Base-by-base conservation (phyloP, 2,329 filamentous ascomycete species). In the Xylaria sp. region DNA sequence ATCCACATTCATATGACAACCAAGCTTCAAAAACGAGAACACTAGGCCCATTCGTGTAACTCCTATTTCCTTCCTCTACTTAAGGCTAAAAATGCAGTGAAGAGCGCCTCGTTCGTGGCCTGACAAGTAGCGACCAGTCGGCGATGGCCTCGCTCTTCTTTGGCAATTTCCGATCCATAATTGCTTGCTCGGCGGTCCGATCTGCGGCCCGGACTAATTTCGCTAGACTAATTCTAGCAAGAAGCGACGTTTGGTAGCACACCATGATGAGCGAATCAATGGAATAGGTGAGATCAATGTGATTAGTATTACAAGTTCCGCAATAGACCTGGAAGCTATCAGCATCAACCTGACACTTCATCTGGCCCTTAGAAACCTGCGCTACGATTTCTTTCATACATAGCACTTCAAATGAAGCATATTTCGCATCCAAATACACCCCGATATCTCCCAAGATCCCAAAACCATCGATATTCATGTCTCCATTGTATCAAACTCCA, bases 361-460 rank as follows among this genome's bases (percentile, higher is more conserved):
- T 50, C 8, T 30, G 7, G 7, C 46, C 15, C 15, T 20, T 2
- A 23, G 50, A 43, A 52, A 53, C 25, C 20, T 61, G 18, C 23
- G 18, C 34, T 41, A 43, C 13, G 18, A 30, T 61, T 53, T 18
- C 36, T 15, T 55, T 9, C 3, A 32, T 18, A 18, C 20, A 18
- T 30, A 46, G 28, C 36, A 25, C 43, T 25, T 50, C 25, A 36
- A 18, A 36, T 34, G 28, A 48, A 20, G 12, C 52, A 10, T 23
- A 30, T 3, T 23, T 55, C 28, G 28, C 46, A 67, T 63, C 65
- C 65, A 64, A 50, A 48, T 34, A 59, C 30, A 56, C 28, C 41
- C 34, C 12, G 15, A 56, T 25, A 39, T 39, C 34, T 10, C n/a
- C 20, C 53, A 15, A 46, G 41, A 65, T 65, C 25, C 45, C 12